A percentile compares a stretch with the other conserved stretches of the same genome.
Evolutionary conservation across 2,329 filamentous ascomycete species (phyloP).

Genomic region (Lizonia empirigonia): DNA sequence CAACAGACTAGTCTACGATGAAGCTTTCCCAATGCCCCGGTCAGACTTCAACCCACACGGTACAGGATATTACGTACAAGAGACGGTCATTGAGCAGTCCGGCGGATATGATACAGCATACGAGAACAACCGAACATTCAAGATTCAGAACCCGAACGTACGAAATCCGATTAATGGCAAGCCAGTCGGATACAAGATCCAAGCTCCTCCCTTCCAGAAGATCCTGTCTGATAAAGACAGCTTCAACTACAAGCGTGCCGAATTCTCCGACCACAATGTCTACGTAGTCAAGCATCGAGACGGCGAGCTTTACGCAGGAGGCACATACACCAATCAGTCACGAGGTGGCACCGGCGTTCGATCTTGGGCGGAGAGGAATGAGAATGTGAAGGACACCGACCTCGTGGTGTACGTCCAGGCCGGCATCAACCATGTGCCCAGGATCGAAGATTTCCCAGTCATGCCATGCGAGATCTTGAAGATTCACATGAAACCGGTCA

Average conservation of each 20-base stretch:
- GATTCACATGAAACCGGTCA: conserved; percentile 62
- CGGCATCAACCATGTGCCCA: conserved; percentile 62
- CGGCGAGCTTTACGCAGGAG: conserved; percentile 64
- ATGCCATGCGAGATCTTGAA: conserved; percentile 65
- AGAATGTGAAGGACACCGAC: conserved; percentile 61
- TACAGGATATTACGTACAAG: conserved; percentile 54
- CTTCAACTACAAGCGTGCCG: conserved; percentile 63
- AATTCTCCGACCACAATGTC: conserved; percentile 64
- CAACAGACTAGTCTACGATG: conserved; percentile 57
- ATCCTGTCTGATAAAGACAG: conserved; percentile 59
- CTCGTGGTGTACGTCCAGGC: conserved; percentile 64
- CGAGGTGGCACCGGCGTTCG: conserved; percentile 56
- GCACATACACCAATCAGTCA: conserved; percentile 66
- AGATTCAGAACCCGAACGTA: conserved; percentile 54
- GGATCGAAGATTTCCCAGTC: conserved; percentile 63
- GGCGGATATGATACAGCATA: conserved; percentile 57
- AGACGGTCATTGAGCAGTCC: conserved; percentile 56
- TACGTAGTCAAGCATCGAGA: conserved; percentile 64
- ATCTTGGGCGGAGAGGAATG: conserved; percentile 58
- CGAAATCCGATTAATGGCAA: conserved; percentile 56
- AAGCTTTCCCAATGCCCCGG: conserved; percentile 65
- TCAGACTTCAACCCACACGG: conserved; percentile 62
- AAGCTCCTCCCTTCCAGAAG: conserved; percentile 57
- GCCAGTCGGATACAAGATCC: conserved; percentile 58
- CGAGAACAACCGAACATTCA: conserved; percentile 54